A percentile compares a stretch with the other conserved stretches of the same genome.
Evolutionary conservation across 306 rosid genomes (phyloP).

Genomic region (Fagus crenata): DNA sequence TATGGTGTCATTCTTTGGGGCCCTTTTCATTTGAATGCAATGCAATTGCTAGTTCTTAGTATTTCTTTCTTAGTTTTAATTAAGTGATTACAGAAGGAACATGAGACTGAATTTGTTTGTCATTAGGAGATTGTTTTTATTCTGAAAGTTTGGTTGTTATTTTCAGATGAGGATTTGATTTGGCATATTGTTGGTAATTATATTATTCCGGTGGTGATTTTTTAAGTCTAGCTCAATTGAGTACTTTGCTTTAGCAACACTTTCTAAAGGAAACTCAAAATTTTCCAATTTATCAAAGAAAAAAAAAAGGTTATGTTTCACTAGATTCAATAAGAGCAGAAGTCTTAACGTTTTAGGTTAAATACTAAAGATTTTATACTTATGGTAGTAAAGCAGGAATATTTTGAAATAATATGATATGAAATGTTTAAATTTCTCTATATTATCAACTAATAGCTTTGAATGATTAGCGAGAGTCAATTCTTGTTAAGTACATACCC

Average conservation of each 20-base stretch:
- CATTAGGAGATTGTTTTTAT: not conserved
- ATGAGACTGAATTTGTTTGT: not conserved
- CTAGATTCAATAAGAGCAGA: no score
- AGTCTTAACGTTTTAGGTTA: no score
- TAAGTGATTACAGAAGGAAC: not conserved
- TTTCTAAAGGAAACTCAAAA: not conserved
- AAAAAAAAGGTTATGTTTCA: no score
- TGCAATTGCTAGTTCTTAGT: not conserved
- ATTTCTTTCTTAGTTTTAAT: no score
- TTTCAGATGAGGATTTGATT: not conserved
- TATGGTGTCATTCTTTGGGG: conserved; percentile 11
- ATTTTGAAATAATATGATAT: no score
- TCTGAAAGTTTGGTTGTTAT: not conserved
- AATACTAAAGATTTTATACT: no score
- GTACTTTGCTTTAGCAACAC: not conserved
- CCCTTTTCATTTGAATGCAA: conserved; percentile 31
- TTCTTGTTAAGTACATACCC: no score
- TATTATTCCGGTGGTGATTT: not conserved
- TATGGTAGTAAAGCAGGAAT: no score
- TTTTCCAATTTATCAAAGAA: not conserved
- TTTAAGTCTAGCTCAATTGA: not conserved
- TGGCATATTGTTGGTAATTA: not conserved
- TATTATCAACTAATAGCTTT: no score
- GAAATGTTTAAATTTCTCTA: no score
- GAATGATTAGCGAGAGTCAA: no score